Percentiles rank a stretch among this genome's conserved stretches.
Conservation (phyloP, 176 grass and related monocot species). For the Phyllostachys edulis region DNA sequence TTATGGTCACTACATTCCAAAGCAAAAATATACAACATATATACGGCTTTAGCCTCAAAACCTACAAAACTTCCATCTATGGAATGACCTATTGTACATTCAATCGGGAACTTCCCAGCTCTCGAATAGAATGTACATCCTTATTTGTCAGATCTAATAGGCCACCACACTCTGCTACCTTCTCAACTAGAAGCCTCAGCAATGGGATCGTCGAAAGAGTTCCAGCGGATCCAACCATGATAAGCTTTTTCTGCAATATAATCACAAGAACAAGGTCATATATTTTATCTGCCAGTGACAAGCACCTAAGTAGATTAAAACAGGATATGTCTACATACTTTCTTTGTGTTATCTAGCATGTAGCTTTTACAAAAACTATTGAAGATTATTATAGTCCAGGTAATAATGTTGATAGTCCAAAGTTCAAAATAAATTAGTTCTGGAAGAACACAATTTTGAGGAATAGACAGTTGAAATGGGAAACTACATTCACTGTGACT, state of each 20-base stretch:
- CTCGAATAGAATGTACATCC: constrained; percentile 41
- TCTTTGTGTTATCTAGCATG: background rate
- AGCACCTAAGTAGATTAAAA: constrained; percentile 10
- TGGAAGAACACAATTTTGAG: background rate
- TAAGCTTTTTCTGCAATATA: constrained; percentile 78
- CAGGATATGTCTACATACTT: background rate
- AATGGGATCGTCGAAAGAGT: constrained; percentile 77
- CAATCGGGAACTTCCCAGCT: constrained; percentile 31
- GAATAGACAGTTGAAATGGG: background rate
- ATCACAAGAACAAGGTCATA: constrained; percentile 17
- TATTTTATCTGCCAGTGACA: background rate
- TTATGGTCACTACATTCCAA: background rate
- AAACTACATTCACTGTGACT: background rate
- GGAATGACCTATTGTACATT: constrained; percentile 18
- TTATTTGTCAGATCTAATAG: constrained; percentile 64
- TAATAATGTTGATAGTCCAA: background rate
- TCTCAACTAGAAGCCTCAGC: constrained; percentile 76
- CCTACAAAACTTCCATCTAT: constrained; percentile 13
- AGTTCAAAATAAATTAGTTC: background rate
- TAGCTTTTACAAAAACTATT: background rate
- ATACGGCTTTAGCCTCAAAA: constrained; percentile 31
- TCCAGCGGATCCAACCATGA: constrained; percentile 75
- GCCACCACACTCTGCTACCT: constrained; percentile 54
- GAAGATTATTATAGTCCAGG: background rate
- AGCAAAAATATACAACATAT: constrained; percentile 44